Base-by-base conservation (phyloP, 495 filamentous ascomycete species). In the Annulohypoxylon maeteangense region DNA sequence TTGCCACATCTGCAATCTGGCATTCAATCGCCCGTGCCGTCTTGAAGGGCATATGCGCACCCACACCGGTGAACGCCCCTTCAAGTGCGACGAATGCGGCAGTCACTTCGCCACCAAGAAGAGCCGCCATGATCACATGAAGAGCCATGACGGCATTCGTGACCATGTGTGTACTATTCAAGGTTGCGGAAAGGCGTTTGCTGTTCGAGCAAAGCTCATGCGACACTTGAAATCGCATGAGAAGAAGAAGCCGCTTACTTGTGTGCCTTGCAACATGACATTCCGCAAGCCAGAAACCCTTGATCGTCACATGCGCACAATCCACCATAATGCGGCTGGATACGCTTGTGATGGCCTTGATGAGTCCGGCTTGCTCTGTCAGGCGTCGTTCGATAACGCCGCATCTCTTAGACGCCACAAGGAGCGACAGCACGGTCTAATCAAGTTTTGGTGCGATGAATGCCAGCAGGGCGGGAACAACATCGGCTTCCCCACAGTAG, bases 201-300 rank as follows among this genome's bases (percentile, higher is more conserved):
- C 91, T 34, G 95, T 90, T 0, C 36, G 14, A n/a, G 87, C 87
- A 0, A 91, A 90, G n/a, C 85, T 97, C 4, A 84, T 87, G 23
- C 85, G 91, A 20, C 92, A 94, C 76, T 74, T 87, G 55, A 84
- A 84, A 22, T 85, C 89, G 1, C 92, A 94, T 73, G 85, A 92
- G 75, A 90, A 88, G 22, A 82, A 82, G 62, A 88, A 92, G 67
- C 84, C 88, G 55, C 92, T 88, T 70, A 83, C 84, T 62, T 99
- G 95, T 75, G 88, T 85, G 7, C 90, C 87, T 1, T 99, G 95
- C 76, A 82, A 87, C 34, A 86, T 90, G 77, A 87, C 86, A 12
- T 99, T 98, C 79, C 87, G 95, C 44, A 98, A 98, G 77, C 91
- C 94, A 73, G 87, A 91, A 58, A 97, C 93, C 1, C 86, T 99